These are phyloP conservation scores for Hirsutella rhossiliensis DNA, from an alignment of 2,329 filamentous ascomycete genomes.

Conservation along the genomic window DNA sequence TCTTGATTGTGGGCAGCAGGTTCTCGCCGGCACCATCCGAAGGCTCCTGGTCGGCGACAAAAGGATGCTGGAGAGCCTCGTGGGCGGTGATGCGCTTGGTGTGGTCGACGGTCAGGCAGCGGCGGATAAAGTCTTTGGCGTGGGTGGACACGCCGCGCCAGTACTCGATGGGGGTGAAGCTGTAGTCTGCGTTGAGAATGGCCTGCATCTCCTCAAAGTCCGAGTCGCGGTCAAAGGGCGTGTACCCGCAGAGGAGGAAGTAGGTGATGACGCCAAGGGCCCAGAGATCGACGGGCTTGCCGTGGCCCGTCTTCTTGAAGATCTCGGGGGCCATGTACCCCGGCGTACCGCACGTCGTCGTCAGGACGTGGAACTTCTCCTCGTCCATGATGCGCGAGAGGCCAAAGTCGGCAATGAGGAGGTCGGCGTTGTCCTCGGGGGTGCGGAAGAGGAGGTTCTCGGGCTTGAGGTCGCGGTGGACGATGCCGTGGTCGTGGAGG, in stretches of 20 bases:
- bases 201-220: conserved; percentile 99
- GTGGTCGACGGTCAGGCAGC: conserved; percentile 85
- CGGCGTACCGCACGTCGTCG: conserved; percentile 93
- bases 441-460: conserved; percentile 96
- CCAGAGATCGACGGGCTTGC: conserved; percentile 97
- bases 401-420: conserved; percentile 95
- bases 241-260: conserved; percentile 95
- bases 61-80: conserved; percentile 56
- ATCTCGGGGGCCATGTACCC: conserved; percentile 99
- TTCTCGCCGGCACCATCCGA: conserved; percentile 42
- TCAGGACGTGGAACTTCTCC: conserved; percentile 94
- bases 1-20: conserved; percentile 56
- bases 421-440: conserved; percentile 92
- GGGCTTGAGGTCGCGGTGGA: conserved; percentile 94
- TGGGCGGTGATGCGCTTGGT: conserved; percentile 82
- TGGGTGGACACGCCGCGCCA: conserved; percentile 85
- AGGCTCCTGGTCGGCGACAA: conserved; percentile 42
- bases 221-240: conserved; percentile 91
- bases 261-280: conserved; percentile 98
- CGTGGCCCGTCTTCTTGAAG: conserved; percentile 96
- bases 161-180: conserved; percentile 87
- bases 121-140: conserved; percentile 84
- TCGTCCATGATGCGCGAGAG: conserved; percentile 97
- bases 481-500: conserved; percentile 95
- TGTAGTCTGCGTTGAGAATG: conserved; percentile 92